Base-by-base conservation (phyloP, 1,284 basidiomycete genomes). In the Thecaphora frezii region DNA sequence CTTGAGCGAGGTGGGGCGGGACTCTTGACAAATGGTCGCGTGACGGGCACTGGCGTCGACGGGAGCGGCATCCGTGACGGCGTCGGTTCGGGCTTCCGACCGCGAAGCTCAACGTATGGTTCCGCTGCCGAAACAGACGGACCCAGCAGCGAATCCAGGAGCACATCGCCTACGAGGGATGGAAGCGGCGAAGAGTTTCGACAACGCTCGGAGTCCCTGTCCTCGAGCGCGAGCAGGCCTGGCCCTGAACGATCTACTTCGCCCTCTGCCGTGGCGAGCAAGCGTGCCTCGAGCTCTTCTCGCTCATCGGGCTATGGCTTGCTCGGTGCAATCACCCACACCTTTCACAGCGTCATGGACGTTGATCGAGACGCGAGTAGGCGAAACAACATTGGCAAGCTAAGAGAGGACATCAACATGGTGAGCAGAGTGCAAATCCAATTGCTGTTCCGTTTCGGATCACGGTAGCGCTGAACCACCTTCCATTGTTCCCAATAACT, bases 321-420 rank as follows among this genome's bases (percentile, higher is more conserved):
- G 24, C 77, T 99, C 40, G 93, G 88, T 72, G 94, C 96, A 8
- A 83, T 99, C 50, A 93, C 89, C 72, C 93, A 97, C 81, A 93
- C 92, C 22, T 81, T 99, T 57, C 92, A 94, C 72, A 91, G 91
- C 12, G 93, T 98, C 86, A 97, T 98, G 88, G 96, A 98, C 73
- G 90, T 91, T 8, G 96, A 98, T 81, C 93, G 96, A 0, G 96
- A 97, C 81, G 90, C 89, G 16, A 93, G 94, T 5, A 84, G 96
- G 59, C 84, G 94, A 56, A 96, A 89, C 72, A 87, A 88, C 54
- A 97, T 98, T 65, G 89, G 88, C 62, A 97, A 94, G 82, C 92
- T 93, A 2, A 85, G 90, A 71, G 96, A 98, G 81, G 88, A 87
- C 25, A 97, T 98, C 62, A 89, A 58, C 7, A 30, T 67, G 24